Evolutionary conservation across 352 stramenopile species (phyloP).

Genomic region (Poterioochromonas sp.): DNA sequence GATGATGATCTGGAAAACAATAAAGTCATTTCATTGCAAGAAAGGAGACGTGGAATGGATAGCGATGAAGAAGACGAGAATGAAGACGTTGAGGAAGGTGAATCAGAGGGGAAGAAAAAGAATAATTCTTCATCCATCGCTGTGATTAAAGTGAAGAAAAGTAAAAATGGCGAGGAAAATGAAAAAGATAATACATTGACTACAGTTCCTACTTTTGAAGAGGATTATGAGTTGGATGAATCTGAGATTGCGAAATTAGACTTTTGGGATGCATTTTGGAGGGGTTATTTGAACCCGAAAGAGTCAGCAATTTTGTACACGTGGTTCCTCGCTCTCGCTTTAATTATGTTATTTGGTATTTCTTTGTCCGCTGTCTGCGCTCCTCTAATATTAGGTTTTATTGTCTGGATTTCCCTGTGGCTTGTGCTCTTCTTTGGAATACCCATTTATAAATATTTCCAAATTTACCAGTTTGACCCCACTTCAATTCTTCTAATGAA

Average conservation of each 20-base stretch:
- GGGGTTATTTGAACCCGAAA: background rate
- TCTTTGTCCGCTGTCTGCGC: background rate
- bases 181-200: background rate
- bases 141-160: background rate
- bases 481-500: background rate
- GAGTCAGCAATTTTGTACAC: background rate
- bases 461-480: background rate
- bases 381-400: background rate
- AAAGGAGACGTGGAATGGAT: no score
- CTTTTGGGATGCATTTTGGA: background rate
- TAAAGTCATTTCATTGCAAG: no score
- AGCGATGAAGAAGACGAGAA: background rate
- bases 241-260: background rate
- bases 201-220: background rate
- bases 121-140: background rate
- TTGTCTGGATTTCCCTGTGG: slow-evolving; percentile 1
- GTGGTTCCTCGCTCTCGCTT: background rate
- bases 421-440: background rate
- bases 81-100: background rate
- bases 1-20: no score
- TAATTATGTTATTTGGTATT: slow-evolving; percentile 30
- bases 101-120: background rate
- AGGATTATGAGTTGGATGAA: background rate
- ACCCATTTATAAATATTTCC: slow-evolving; percentile 26
- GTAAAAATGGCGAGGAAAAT: background rate